phyloP scores from a whole-genome alignment of 1,284 basidiomycete genomes.

The Gomphus sp. region DNA sequence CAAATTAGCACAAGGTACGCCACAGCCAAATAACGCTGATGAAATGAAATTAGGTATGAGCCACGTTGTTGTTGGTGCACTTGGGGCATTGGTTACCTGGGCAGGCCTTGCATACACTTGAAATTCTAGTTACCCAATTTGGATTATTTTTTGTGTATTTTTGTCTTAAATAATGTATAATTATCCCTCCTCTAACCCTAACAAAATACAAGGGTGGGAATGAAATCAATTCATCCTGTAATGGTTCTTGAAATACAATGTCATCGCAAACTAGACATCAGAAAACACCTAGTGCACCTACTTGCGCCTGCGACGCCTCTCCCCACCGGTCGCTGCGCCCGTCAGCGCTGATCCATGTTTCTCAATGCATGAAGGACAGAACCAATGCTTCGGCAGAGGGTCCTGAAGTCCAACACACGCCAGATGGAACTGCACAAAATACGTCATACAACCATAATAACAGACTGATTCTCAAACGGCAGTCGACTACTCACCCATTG shows the following conservation, averaged over 20 bases:
- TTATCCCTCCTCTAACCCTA: neutral
- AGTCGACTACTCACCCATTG: slow-evolving; percentile 51
- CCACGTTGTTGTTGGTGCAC: neutral
- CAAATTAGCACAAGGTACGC: neutral
- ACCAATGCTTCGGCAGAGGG: slow-evolving; percentile 19
- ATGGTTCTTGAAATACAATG: neutral
- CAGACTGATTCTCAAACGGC: neutral
- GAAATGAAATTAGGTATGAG: neutral
- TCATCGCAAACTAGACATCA: neutral
- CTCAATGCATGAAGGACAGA: slow-evolving; percentile 17
- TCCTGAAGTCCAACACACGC: slow-evolving; percentile 19
- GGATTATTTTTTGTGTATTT: neutral
- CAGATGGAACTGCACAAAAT: slow-evolving; percentile 18
- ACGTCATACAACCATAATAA: neutral
- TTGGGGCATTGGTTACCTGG: slow-evolving; percentile 3
- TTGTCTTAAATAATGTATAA: no score
- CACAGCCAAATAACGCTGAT: neutral
- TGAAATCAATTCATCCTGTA: neutral
- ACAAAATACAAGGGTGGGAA: neutral
- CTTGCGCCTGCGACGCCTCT: slow-evolving; percentile 1
- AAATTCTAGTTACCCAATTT: neutral
- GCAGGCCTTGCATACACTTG: neutral
- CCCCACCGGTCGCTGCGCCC: neutral
- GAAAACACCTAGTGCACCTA: neutral
- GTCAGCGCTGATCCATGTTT: slow-evolving; percentile 7